Conservation (phyloP, 2,329 filamentous ascomycete species). For the Diaporthe destruens region DNA sequence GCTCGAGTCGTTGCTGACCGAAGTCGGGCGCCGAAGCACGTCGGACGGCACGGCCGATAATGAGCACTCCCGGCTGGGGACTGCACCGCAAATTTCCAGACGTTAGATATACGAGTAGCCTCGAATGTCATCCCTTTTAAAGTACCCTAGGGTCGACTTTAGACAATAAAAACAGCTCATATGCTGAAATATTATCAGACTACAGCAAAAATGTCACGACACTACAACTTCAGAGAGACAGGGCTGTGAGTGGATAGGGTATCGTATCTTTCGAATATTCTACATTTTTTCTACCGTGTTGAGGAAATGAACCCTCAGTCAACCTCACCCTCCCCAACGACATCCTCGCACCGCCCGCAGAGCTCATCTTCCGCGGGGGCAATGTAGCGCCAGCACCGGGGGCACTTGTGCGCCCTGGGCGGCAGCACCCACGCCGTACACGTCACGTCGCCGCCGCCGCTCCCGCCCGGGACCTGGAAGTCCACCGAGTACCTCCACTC, state of each 20-base stretch:
- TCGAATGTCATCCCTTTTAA: too few relatives aligned
- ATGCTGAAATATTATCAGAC: background rate
- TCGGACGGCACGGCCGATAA: background rate
- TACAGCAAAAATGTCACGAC: background rate
- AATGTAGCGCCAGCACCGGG: conserved; percentile 89
- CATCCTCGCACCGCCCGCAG: conserved; percentile 79
- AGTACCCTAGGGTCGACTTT: too few relatives aligned
- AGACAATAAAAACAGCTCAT: too few relatives aligned
- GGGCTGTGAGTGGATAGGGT: conserved; percentile 13
- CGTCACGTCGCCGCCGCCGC: conserved; percentile 43
- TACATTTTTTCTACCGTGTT: background rate
- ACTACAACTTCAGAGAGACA: background rate
- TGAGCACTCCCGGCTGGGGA: conserved; percentile 1
- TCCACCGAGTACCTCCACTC: conserved; percentile 58
- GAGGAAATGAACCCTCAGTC: background rate
- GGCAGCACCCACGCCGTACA: conserved; percentile 61
- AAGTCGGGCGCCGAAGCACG: conserved; percentile 34
- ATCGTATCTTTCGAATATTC: conserved; percentile 31
- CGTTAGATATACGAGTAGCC: background rate
- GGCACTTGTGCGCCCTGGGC: conserved; percentile 76
- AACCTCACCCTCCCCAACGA: conserved; percentile 58
- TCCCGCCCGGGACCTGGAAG: conserved; percentile 53
- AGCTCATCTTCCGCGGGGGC: conserved; percentile 74
- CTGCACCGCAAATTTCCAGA: background rate
- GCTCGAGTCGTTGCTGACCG: conserved; percentile 37